Percentiles rank a stretch among this genome's conserved stretches.
Evolutionary conservation across 2,329 filamentous ascomycete genomes (phyloP).

Genomic region (Colletotrichum magnum): DNA sequence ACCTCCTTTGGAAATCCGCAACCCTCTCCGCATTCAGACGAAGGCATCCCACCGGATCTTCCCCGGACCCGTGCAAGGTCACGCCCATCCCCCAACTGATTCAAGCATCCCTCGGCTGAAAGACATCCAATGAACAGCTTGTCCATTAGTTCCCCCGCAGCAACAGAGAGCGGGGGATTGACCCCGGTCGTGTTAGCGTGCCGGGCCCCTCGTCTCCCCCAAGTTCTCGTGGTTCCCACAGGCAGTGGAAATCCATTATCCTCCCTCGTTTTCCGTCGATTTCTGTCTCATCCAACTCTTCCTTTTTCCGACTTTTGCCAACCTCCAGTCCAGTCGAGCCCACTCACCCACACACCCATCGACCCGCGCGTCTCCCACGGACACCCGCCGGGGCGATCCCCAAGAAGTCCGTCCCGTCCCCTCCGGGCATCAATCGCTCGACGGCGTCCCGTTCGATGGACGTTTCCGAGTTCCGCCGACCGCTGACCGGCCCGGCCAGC

Average conservation of each 20-base stretch:
- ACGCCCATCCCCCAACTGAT: not conserved
- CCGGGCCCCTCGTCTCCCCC: slow-evolving; percentile 8
- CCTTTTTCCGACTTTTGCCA: slow-evolving; percentile 32
- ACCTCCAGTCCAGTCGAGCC: not conserved
- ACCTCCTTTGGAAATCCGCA: slow-evolving; percentile 17
- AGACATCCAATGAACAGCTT: not conserved
- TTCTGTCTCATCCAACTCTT: slow-evolving; percentile 24
- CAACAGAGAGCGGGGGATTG: slow-evolving; percentile 1
- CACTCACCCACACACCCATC: not conserved
- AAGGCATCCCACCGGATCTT: slow-evolving; percentile 3
- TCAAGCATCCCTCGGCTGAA: not conserved
- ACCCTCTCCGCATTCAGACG: slow-evolving; percentile 1
- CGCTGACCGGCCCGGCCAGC: slow-evolving; percentile 25
- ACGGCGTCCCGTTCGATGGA: slow-evolving; percentile 11
- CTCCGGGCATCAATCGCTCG: too few relatives aligned
- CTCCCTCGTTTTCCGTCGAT: slow-evolving; percentile 33
- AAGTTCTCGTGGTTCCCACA: slow-evolving; percentile 26
- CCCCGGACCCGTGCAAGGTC: not conserved
- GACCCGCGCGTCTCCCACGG: not conserved
- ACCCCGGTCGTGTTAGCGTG: slow-evolving; percentile 17
- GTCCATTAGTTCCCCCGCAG: slow-evolving; percentile 14
- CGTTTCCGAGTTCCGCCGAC: slow-evolving; percentile 26
- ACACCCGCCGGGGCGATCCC: not conserved
- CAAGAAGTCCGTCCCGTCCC: not conserved
- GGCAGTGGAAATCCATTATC: slow-evolving; percentile 16